phyloP scores from a whole-genome alignment of 257 asterid genomes.

The Solanum sparsipilum region DNA sequence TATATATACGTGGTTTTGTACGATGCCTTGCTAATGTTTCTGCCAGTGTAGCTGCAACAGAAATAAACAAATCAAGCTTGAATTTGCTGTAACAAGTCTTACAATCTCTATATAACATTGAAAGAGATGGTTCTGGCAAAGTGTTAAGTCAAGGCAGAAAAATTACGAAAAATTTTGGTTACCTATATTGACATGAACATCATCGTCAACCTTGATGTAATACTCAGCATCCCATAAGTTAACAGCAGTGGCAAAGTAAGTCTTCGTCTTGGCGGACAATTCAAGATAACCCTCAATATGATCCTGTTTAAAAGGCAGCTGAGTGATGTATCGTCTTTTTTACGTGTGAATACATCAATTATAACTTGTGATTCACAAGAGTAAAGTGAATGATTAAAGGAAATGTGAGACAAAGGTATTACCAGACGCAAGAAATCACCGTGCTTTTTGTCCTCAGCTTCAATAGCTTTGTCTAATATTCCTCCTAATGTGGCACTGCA shows the following conservation, averaged over 20 bases:
- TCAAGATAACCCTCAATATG: slow-evolving; percentile 96
- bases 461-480: slow-evolving; percentile 72
- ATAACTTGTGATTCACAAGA: not conserved
- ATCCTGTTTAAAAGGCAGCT: slow-evolving; percentile 29
- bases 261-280: slow-evolving; percentile 83
- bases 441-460: slow-evolving; percentile 77
- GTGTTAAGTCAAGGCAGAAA: not conserved
- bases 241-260: slow-evolving; percentile 71
- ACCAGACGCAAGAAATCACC: slow-evolving; percentile 92
- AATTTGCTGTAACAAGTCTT: not conserved
- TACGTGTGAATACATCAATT: not conserved
- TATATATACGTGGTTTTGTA: slow-evolving; percentile 51
- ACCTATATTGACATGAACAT: slow-evolving; percentile 95
- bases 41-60: slow-evolving; percentile 67
- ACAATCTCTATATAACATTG: not conserved
- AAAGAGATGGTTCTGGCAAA: not conserved
- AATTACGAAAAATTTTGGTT: not conserved
- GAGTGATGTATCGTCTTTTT: not conserved
- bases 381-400: not conserved
- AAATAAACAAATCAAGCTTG: not conserved
- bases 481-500: slow-evolving; percentile 88
- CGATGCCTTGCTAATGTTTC: slow-evolving; percentile 67
- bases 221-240: slow-evolving; percentile 82
- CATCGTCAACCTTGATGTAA: slow-evolving; percentile 87
- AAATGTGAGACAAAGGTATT: not conserved